These are phyloP conservation scores for Ophiostoma ulmi DNA, from an alignment of 2,329 filamentous ascomycete species.

Conservation along the genomic window DNA sequence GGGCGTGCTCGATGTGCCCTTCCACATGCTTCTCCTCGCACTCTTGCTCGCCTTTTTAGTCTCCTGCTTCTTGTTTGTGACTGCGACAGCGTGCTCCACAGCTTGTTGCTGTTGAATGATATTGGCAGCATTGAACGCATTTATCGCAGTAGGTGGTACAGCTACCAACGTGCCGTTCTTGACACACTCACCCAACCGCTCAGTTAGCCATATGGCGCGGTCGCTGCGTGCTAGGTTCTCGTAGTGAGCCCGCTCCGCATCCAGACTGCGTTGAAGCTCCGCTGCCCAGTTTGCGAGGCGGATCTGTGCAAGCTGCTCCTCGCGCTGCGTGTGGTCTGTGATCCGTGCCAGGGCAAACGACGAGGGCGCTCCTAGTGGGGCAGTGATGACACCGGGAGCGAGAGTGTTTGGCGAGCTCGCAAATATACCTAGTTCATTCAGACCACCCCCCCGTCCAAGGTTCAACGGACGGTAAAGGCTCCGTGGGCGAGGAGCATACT, in stretches of 20 bases:
- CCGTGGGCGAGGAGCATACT: slow-evolving; percentile 29
- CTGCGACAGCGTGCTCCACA: not conserved
- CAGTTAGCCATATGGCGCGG: slow-evolving; percentile 63
- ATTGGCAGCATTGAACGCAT: not conserved
- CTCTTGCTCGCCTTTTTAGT: slow-evolving; percentile 18
- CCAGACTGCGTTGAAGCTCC: slow-evolving; percentile 70
- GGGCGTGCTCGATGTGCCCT: not conserved
- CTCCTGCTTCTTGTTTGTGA: not conserved
- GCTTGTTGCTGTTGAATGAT: slow-evolving; percentile 2
- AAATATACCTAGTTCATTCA: slow-evolving; percentile 12
- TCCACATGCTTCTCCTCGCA: slow-evolving; percentile 27
- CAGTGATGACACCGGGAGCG: not conserved
- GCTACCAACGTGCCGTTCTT: slow-evolving; percentile 59
- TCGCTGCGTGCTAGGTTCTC: slow-evolving; percentile 58
- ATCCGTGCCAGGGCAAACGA: slow-evolving; percentile 59
- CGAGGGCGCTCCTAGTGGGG: slow-evolving; percentile 16
- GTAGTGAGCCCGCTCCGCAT: slow-evolving; percentile 66
- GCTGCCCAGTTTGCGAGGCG: slow-evolving; percentile 75
- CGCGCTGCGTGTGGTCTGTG: slow-evolving; percentile 39
- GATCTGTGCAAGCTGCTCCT: slow-evolving; percentile 43
- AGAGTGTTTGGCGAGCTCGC: not conserved
- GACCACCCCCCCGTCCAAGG: not conserved
- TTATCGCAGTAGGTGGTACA: slow-evolving; percentile 30
- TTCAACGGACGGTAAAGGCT: slow-evolving; percentile 21
- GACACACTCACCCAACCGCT: slow-evolving; percentile 61